These are phyloP conservation scores for Barbarea vulgaris DNA, from an alignment of 345 rosid genomes.

Conservation along the genomic window DNA sequence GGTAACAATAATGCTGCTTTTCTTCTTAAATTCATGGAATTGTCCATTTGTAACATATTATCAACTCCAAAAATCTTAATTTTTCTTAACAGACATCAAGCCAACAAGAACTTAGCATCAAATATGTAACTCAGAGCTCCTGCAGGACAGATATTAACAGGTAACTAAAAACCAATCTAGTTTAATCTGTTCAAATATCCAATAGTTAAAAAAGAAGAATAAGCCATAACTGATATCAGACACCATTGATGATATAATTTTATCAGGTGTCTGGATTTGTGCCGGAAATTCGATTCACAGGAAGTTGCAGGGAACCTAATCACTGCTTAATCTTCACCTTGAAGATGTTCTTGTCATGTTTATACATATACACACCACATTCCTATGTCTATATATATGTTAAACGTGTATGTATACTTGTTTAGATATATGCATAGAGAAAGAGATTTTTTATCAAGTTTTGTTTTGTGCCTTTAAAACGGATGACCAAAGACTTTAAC, in stretches of 20 bases:
- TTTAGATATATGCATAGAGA: constrained; percentile 35
- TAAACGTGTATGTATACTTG: constrained; percentile 29
- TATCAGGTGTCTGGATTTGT: constrained; percentile 27
- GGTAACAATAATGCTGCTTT: background rate
- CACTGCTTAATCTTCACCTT: constrained; percentile 28
- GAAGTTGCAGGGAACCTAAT: constrained; percentile 25
- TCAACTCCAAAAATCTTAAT: background rate
- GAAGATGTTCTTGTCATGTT: constrained; percentile 21
- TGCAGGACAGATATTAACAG: constrained; percentile 33
- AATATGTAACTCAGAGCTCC: constrained; percentile 22
- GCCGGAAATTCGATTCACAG: constrained; percentile 27
- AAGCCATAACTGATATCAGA: background rate
- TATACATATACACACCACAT: background rate
- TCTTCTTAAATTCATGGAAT: background rate
- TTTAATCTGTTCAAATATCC: background rate
- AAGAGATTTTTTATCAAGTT: constrained; percentile 1
- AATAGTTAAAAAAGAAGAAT: background rate
- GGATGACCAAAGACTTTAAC: constrained; percentile 22
- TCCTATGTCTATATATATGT: constrained; percentile 26
- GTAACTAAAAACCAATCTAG: constrained; percentile 8
- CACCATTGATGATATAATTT: constrained; percentile 21
- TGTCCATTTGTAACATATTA: background rate
- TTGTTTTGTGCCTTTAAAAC: constrained; percentile 23
- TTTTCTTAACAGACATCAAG: constrained; percentile 30
- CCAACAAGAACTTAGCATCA: constrained; percentile 13